A percentile compares a stretch with the other conserved stretches of the same genome.
Conservation (phyloP, 1,284 basidiomycete genomes). For the Pterulicium gracile region DNA sequence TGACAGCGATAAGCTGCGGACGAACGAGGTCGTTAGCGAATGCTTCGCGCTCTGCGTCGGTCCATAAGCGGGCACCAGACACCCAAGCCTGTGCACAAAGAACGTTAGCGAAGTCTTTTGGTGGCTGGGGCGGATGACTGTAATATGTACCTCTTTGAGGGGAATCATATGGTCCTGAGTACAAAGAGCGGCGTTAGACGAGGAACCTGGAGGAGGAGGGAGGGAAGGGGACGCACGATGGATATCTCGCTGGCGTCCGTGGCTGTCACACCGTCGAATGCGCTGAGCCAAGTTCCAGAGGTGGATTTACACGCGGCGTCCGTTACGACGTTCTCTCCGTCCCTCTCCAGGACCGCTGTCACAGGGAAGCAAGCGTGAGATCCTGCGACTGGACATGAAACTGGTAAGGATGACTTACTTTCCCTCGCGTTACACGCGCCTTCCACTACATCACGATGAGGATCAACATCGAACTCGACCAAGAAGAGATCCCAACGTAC, state of each 20-base stretch:
- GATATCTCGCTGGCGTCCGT: conserved; percentile 35
- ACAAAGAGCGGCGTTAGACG: background rate
- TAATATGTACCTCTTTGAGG: conserved; percentile 41
- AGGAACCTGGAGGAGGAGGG: background rate
- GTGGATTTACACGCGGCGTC: conserved; percentile 29
- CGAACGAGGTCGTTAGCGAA: conserved; percentile 43
- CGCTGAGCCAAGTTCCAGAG: conserved; percentile 42
- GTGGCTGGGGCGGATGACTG: too few species aligned
- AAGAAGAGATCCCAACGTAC: conserved; percentile 17
- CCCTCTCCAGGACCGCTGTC: conserved; percentile 39
- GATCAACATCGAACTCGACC: background rate
- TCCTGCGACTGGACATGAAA: background rate
- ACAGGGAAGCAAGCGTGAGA: conserved; percentile 3
- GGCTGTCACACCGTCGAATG: conserved; percentile 35
- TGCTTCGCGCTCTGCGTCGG: conserved; percentile 31
- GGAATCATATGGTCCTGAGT: conserved; percentile 44
- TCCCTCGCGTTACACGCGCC: conserved; percentile 43
- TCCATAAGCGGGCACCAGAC: conserved; percentile 40
- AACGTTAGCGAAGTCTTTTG: too few species aligned
- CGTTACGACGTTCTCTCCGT: conserved; percentile 36
- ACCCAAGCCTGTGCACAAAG: conserved; percentile 35
- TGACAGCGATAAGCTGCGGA: conserved; percentile 40
- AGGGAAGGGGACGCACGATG: conserved; percentile 26
- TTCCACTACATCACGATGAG: conserved; percentile 23
- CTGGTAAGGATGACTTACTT: conserved; percentile 23